These are phyloP conservation scores for Apiospora arundinis DNA, from an alignment of 2,329 filamentous ascomycete genomes.

Conservation along the genomic window DNA sequence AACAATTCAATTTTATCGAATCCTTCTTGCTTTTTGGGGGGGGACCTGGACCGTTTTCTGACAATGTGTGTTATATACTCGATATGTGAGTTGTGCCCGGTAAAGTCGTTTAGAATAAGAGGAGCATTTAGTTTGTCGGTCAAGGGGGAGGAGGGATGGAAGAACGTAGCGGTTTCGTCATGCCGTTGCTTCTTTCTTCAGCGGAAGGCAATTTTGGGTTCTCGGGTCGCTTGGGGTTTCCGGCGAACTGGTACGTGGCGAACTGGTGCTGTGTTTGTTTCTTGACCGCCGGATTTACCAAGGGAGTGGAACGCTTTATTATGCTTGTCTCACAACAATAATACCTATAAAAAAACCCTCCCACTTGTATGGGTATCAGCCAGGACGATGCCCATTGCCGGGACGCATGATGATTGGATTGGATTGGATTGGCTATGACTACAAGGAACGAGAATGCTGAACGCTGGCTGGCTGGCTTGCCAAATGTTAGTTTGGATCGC, in stretches of 20 bases:
- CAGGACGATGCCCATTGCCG: neutral
- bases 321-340: slow-evolving; percentile 8
- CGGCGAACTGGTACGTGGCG: neutral
- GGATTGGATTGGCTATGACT: neutral
- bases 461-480: neutral
- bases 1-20: neutral
- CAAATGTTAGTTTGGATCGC: neutral
- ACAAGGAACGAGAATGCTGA: neutral
- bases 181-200: slow-evolving; percentile 10
- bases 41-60: neutral
- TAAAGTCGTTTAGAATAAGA: neutral
- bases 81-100: neutral
- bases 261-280: neutral
- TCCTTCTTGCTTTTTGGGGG: neutral
- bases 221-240: neutral
- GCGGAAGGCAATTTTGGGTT: neutral
- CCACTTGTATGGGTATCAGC: neutral
- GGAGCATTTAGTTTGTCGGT: neutral
- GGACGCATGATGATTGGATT: neutral
- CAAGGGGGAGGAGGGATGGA: neutral
- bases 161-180: slow-evolving; percentile 5
- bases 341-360: neutral
- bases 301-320: slow-evolving; percentile 11
- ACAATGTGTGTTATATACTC: neutral
- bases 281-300: slow-evolving; percentile 10